Percentiles rank a stretch among this genome's conserved stretches.
Evolutionary conservation across 495 filamentous ascomycete genomes (phyloP).

Genomic region (Penicillium riverlandense): DNA sequence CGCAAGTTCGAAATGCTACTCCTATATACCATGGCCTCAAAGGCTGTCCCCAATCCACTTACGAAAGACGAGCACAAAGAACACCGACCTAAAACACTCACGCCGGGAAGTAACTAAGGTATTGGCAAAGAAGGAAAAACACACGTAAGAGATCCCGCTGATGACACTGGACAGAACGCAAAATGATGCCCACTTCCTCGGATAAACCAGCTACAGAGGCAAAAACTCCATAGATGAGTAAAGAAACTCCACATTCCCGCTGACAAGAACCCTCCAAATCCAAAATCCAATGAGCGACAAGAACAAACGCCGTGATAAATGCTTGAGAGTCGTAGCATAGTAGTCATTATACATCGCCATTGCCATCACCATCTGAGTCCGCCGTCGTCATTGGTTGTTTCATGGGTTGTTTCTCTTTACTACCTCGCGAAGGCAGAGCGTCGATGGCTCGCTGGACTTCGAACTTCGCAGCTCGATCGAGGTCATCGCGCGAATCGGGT

Average conservation of each 20-base stretch:
- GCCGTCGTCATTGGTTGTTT: slow-evolving; percentile 15
- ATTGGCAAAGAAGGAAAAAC: too few relatives aligned
- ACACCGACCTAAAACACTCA: too few relatives aligned
- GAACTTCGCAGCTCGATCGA: slow-evolving; percentile 62
- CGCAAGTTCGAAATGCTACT: too few relatives aligned
- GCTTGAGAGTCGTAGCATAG: slow-evolving; percentile 8
- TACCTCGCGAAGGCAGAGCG: slow-evolving; percentile 15
- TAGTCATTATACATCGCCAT: slow-evolving; percentile 19
- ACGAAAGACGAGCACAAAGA: too few relatives aligned
- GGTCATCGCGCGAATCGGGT: slow-evolving; percentile 48
- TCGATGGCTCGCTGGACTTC: slow-evolving; percentile 67
- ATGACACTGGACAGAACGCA: too few relatives aligned
- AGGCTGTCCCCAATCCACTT: too few relatives aligned
- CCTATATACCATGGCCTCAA: too few relatives aligned
- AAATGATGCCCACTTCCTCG: too few relatives aligned
- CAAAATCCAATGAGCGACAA: slow-evolving; percentile 3
- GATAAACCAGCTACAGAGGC: too few relatives aligned
- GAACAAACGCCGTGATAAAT: slow-evolving; percentile 17
- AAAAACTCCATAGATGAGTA: background rate
- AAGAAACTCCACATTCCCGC: background rate
- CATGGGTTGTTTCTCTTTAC: slow-evolving; percentile 20
- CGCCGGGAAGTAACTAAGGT: too few relatives aligned
- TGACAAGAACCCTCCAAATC: background rate
- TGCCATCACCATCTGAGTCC: slow-evolving; percentile 17
- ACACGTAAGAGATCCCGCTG: too few relatives aligned